Evolutionary conservation across 352 stramenopile genomes (phyloP).

Genomic region (Globisporangium acanthophoron): DNA sequence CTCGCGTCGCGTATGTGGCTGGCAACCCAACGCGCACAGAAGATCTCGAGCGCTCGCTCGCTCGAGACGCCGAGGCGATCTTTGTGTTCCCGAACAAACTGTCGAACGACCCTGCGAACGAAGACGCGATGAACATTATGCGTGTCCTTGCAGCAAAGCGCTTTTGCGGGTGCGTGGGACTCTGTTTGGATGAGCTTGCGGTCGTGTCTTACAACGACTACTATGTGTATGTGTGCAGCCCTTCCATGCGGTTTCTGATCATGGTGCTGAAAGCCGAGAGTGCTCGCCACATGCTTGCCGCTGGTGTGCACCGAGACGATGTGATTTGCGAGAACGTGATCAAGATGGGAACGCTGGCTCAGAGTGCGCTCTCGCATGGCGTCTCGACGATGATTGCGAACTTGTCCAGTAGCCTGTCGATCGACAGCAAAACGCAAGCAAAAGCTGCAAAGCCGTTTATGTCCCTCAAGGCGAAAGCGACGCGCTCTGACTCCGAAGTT

Average conservation of each 20-base stretch:
- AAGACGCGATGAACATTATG: constrained; percentile 87
- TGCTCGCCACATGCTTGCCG: constrained; percentile 71
- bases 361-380: constrained; percentile 66
- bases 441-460: constrained; percentile 11
- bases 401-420: constrained; percentile 67
- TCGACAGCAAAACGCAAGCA: constrained; percentile 28
- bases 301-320: constrained; percentile 67
- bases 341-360: constrained; percentile 83
- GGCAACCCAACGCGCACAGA: constrained; percentile 61
- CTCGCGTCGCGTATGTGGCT: constrained; percentile 75
- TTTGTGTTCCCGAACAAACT: constrained; percentile 87
- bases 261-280: constrained; percentile 76
- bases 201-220: constrained; percentile 3
- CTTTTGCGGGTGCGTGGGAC: constrained; percentile 50
- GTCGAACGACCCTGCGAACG: constrained; percentile 54
- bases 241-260: constrained; percentile 59
- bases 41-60: constrained; percentile 65
- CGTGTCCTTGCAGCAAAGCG: constrained; percentile 63
- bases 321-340: constrained; percentile 87
- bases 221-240: constrained; percentile 15
- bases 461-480: constrained; percentile 22
- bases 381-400: constrained; percentile 85
- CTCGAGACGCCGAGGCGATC: constrained; percentile 52
- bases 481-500: constrained; percentile 19
- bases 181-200: background rate